Evolutionary conservation across 345 rosid genomes (phyloP), one percentile per base, ranked within the genome.

Genomic region (Bruguiera gymnorhiza): DNA sequence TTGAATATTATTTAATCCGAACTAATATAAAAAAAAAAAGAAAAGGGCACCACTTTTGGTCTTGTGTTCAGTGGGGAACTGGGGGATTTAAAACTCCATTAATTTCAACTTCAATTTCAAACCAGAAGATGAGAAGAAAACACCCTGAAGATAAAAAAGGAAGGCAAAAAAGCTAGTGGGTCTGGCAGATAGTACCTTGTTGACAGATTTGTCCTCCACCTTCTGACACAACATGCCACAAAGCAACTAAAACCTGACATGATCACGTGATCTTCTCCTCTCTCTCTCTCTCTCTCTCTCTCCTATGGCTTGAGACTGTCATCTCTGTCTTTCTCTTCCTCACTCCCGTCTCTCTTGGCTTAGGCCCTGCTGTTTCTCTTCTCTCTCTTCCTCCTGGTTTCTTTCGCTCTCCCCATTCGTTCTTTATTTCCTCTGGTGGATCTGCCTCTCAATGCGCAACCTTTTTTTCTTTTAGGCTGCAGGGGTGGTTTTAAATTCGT

Each of bases 251-350:
- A 29, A 29, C 27, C 70, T 64, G 74, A 69, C 73, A 69, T 24
- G 11, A 8, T 68, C 77, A 67, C 77, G 77, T 73, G 72, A 13
- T 60, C 61, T 43, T 34, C 37, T 8, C 9, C 10, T 64, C 21
- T 30, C 63, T 43, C 36, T 55, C 30, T 21, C 27, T 54, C 15
- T 21, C 27, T 54, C 27, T 46, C 15, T 68, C 26, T 19, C 52
- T 18, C 51, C 20, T 8, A 56, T 8, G 50, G 15, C 3, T 13
- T 13, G 50, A 43, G 18, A 13, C 16, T 13, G 18, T 43, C 50
- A 18, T 8, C 51, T 27, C 59, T 13, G 5, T 59, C 50, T 11
- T 20, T 30, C 51, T 50, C 56, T 43, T 31, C 36, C 46, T 68
- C 73, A 37, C 39, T 34, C 48, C 23, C 7, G 1, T 26, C 9